Evolutionary conservation across 495 filamentous ascomycete genomes (phyloP).

Genomic region (Neurospora sp.): DNA sequence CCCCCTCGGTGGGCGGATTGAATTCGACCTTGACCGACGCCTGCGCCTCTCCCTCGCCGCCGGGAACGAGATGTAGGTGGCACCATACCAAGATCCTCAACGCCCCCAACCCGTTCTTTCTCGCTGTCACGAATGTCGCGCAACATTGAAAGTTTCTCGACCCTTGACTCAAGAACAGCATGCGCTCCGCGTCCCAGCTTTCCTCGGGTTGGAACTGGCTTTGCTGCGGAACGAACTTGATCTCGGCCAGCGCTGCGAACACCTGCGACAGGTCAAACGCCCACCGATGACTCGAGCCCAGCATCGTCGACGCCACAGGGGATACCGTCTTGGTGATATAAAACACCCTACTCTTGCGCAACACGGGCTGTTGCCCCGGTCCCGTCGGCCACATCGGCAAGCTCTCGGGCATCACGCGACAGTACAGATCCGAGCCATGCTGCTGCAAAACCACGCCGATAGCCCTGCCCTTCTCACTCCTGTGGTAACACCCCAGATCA

Average conservation of each 20-base stretch:
- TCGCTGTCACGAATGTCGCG: not conserved
- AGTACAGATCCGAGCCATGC: slow-evolving; percentile 14
- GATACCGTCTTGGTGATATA: slow-evolving; percentile 13
- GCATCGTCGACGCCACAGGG: slow-evolving; percentile 3
- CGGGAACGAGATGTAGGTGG: not conserved
- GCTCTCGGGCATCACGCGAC: slow-evolving; percentile 4
- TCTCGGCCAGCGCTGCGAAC: not conserved
- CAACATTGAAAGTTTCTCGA: not conserved
- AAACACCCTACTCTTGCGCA: slow-evolving; percentile 3
- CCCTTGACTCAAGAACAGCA: slow-evolving; percentile 10
- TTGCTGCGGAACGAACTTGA: not conserved
- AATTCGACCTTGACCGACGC: not conserved
- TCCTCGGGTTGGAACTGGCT: slow-evolving; percentile 1
- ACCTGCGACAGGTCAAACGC: slow-evolving; percentile 8
- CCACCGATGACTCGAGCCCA: slow-evolving; percentile 7
- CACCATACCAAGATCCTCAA: not conserved
- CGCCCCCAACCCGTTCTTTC: not conserved
- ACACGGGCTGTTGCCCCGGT: not conserved
- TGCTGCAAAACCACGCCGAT: slow-evolving; percentile 12
- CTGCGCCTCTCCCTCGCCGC: not conserved
- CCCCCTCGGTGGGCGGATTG: not conserved
- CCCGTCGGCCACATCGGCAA: not conserved
- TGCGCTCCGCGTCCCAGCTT: slow-evolving; percentile 12
- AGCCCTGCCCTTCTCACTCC: not conserved
- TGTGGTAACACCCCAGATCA: slow-evolving; percentile 7